Evolutionary conservation across 495 filamentous ascomycete genomes (phyloP).

Genomic region (Xylaria longipes): DNA sequence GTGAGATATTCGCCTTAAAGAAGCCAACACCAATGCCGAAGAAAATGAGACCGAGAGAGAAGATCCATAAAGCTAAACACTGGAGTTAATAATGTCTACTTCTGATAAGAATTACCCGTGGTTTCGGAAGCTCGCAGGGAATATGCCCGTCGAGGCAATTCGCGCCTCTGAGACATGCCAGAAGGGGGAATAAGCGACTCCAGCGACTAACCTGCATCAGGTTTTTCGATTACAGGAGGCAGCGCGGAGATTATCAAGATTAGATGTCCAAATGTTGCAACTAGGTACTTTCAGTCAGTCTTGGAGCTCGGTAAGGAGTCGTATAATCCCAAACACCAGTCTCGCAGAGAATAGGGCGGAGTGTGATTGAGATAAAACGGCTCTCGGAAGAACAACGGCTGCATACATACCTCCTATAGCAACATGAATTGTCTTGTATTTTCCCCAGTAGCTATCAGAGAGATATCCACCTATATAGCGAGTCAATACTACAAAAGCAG

Average conservation of each 20-base stretch:
- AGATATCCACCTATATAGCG: constrained; percentile 63
- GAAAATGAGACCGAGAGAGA: constrained; percentile 68
- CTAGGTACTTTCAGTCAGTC: constrained; percentile 7
- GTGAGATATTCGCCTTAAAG: constrained; percentile 70
- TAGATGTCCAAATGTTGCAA: constrained; percentile 70
- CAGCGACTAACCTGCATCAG: no score
- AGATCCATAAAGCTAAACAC: constrained; percentile 64
- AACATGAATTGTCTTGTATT: constrained; percentile 70
- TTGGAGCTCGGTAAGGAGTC: neutral
- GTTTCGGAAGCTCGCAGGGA: no score
- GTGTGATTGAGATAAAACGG: neutral
- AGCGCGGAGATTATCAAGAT: constrained; percentile 68
- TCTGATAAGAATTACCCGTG: no score
- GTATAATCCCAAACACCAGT: neutral
- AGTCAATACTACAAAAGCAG: constrained; percentile 16
- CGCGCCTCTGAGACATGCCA: no score
- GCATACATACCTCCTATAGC: constrained; percentile 47
- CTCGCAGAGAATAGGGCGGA: neutral
- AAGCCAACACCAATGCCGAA: constrained; percentile 71
- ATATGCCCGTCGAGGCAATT: no score
- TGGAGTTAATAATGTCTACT: no score
- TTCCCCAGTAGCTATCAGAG: constrained; percentile 74
- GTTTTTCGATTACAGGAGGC: constrained; percentile 64
- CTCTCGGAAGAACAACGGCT: neutral
- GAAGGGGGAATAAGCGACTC: no score